These are phyloP conservation scores for Ganoderma leucocontextum DNA, from an alignment of 1,284 basidiomycete species.

Conservation along the genomic window DNA sequence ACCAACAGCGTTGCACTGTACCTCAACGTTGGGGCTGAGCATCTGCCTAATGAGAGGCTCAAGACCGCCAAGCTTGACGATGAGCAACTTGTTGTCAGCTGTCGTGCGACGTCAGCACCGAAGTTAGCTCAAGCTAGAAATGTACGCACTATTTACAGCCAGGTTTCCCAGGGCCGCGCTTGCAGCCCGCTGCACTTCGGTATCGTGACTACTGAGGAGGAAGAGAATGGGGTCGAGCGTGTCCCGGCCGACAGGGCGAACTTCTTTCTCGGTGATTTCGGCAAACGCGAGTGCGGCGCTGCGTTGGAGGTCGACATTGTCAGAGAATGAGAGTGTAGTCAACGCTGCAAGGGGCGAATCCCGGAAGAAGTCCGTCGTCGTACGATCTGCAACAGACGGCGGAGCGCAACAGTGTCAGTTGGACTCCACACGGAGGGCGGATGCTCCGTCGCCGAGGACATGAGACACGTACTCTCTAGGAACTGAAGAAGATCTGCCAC, in stretches of 20 bases:
- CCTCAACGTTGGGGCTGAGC: conserved; percentile 99
- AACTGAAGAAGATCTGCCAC: conserved; percentile 98
- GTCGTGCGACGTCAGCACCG: conserved; percentile 34
- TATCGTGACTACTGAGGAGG: conserved; percentile 96
- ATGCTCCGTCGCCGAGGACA: not conserved
- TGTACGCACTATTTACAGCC: conserved; percentile 93
- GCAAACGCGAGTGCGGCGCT: conserved; percentile 98
- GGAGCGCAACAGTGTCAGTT: conserved; percentile 26
- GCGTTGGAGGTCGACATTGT: conserved; percentile 99
- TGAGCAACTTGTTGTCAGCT: conserved; percentile 99
- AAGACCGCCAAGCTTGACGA: conserved; percentile 97
- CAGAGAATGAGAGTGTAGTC: conserved; percentile 97
- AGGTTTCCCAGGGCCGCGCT: conserved; percentile 98
- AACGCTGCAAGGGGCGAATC: conserved; percentile 93
- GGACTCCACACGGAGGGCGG: conserved; percentile 15
- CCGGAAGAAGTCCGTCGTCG: conserved; percentile 95
- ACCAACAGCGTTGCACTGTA: conserved; percentile 99
- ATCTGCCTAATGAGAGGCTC: conserved; percentile 99
- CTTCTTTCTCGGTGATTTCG: conserved; percentile 99
- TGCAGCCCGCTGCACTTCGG: conserved; percentile 97
- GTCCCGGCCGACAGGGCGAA: conserved; percentile 95
- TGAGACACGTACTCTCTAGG: conserved; percentile 84
- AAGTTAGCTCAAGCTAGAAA: not conserved
- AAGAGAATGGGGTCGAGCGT: conserved; percentile 99
- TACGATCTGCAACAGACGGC: conserved; percentile 73